Conservation (phyloP, 129 eudicot genomes). For the Solidago caesia region DNA sequence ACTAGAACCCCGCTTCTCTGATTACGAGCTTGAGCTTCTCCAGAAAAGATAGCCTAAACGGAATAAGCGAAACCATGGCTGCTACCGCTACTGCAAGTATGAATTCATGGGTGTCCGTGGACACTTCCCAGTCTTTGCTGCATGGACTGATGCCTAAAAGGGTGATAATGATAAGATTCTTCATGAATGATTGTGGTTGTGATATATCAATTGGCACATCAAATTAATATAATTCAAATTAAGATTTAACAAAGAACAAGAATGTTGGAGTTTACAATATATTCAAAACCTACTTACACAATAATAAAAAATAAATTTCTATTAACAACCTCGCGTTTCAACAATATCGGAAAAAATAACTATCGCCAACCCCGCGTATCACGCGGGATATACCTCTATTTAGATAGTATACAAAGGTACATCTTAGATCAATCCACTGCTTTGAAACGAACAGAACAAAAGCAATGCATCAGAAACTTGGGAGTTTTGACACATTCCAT, state of each 20-base stretch:
- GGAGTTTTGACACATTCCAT: not conserved
- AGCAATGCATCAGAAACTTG: not conserved
- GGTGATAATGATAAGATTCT: conserved; percentile 41
- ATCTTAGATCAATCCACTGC: not conserved
- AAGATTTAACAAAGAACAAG: no score
- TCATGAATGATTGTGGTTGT: conserved; percentile 19
- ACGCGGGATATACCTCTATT: no score
- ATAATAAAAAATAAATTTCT: no score
- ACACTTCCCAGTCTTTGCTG: conserved; percentile 56
- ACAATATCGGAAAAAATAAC: no score
- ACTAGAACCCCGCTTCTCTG: conserved; percentile 54
- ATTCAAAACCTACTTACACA: no score
- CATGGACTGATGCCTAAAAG: conserved; percentile 56
- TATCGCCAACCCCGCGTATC: no score
- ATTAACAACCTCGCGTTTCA: no score
- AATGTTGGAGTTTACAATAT: no score
- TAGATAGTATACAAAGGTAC: no score
- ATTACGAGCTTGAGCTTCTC: conserved; percentile 69
- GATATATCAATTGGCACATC: not conserved
- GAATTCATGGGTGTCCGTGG: conserved; percentile 47
- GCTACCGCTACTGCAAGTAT: conserved; percentile 22
- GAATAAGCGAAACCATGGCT: conserved; percentile 25
- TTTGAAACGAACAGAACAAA: not conserved
- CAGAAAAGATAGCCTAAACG: conserved; percentile 73
- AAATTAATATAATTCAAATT: not conserved